phyloP scores from a whole-genome alignment of 2,329 filamentous ascomycete genomes.

The Chaetomiaceae sp. region DNA sequence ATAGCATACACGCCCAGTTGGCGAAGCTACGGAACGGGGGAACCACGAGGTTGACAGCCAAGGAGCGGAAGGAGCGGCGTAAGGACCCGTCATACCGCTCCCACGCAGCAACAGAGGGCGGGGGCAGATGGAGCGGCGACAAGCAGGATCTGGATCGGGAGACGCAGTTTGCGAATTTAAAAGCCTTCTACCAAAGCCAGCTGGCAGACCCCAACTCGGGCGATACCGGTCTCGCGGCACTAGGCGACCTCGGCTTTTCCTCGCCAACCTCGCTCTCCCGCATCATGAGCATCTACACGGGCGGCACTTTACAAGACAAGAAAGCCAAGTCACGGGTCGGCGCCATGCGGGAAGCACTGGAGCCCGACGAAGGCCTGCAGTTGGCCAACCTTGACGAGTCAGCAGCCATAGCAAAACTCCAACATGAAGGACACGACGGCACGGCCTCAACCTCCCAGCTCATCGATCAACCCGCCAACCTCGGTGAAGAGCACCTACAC shows the following conservation, averaged over 20 bases:
- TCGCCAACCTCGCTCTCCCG: slow-evolving; percentile 80
- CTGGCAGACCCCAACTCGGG: slow-evolving; percentile 58
- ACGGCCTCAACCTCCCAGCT: slow-evolving; percentile 51
- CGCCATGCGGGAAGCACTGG: slow-evolving; percentile 76
- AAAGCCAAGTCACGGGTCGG: slow-evolving; percentile 63
- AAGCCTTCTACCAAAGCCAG: slow-evolving; percentile 77
- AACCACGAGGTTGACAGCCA: slow-evolving; percentile 44
- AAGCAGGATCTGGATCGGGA: slow-evolving; percentile 55
- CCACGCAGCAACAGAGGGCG: slow-evolving; percentile 20
- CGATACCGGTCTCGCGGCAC: slow-evolving; percentile 42
- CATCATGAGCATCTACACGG: slow-evolving; percentile 87
- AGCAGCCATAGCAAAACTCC: slow-evolving; percentile 56
- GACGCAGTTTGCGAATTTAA: slow-evolving; percentile 69
- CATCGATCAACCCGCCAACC: slow-evolving; percentile 39
- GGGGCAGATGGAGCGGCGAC: slow-evolving; percentile 32
- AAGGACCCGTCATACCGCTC: slow-evolving; percentile 37
- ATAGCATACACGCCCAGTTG: slow-evolving; percentile 78
- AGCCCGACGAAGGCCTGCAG: slow-evolving; percentile 66
- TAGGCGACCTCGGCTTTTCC: slow-evolving; percentile 55
- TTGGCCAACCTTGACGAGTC: slow-evolving; percentile 59
- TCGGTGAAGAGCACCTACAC: slow-evolving; percentile 43
- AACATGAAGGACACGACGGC: slow-evolving; percentile 57
- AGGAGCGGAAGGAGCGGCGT: slow-evolving; percentile 49
- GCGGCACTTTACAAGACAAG: slow-evolving; percentile 56
- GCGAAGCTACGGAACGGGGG: slow-evolving; percentile 64